Evolutionary conservation across 2,329 filamentous ascomycete species (phyloP).

Genomic region (Sphaerulina musiva): DNA sequence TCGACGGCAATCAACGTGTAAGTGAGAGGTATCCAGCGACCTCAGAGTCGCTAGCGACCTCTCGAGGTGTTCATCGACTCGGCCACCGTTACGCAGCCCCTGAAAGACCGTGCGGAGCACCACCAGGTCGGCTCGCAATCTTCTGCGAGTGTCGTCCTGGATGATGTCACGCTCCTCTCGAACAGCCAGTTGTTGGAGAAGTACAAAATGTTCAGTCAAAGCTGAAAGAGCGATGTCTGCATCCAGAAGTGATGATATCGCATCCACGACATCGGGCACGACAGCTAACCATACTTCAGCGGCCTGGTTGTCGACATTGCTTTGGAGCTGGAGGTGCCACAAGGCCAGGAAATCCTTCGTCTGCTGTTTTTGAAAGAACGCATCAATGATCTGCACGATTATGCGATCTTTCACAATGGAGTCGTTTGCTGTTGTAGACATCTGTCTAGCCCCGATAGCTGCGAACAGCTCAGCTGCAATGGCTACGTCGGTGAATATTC

Average conservation of each 20-base stretch:
- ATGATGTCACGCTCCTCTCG: background rate
- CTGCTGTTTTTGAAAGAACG: conserved; percentile 27
- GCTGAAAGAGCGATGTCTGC: background rate
- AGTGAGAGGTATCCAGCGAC: background rate
- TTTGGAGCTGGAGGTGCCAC: conserved; percentile 26
- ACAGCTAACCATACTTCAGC: background rate
- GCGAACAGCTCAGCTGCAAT: conserved; percentile 11
- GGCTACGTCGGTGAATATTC: conserved; percentile 37
- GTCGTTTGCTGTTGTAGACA: background rate
- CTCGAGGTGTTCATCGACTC: conserved; percentile 3
- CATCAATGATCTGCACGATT: conserved; percentile 29
- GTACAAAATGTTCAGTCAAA: background rate
- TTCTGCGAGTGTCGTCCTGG: background rate
- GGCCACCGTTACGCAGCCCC: conserved; percentile 3
- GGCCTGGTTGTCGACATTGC: conserved; percentile 5
- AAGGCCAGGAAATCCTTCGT: conserved; percentile 27
- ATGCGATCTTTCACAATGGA: conserved; percentile 15
- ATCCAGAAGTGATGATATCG: background rate
- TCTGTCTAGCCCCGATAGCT: background rate
- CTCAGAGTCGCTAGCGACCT: background rate
- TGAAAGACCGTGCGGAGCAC: conserved; percentile 6
- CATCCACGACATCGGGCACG: background rate
- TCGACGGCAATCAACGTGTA: background rate
- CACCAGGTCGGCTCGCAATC: conserved; percentile 2
- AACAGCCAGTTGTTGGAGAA: background rate